Conservation (phyloP, 129 eudicot species). For the Helianthus annuus region DNA sequence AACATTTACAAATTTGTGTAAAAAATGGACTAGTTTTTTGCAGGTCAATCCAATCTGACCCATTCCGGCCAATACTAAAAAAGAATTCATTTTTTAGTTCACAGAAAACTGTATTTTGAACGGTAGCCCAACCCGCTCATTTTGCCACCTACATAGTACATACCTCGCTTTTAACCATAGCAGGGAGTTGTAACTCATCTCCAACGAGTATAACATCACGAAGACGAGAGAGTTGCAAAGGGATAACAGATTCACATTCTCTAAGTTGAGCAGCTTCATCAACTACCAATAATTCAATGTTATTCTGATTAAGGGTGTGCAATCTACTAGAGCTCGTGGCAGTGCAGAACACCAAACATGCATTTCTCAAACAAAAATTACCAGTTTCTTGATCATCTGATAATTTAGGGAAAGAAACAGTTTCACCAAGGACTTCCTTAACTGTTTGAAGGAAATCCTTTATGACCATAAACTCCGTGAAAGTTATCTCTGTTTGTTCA, state of each 20-base stretch:
- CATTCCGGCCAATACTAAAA: not conserved
- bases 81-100: not conserved
- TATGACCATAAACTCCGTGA: not conserved
- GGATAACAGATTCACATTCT: slow-evolving; percentile 73
- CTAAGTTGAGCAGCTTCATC: slow-evolving; percentile 88
- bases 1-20: no score
- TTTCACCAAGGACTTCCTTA: slow-evolving; percentile 26
- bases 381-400: slow-evolving; percentile 9
- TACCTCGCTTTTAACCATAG: slow-evolving; percentile 72
- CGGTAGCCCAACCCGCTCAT: not conserved
- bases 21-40: no score
- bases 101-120: no score
- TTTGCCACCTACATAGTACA: not conserved
- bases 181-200: slow-evolving; percentile 76
- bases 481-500: not conserved
- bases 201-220: slow-evolving; percentile 70
- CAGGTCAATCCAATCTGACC: no score
- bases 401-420: slow-evolving; percentile 36
- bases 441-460: slow-evolving; percentile 42
- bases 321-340: slow-evolving; percentile 58
- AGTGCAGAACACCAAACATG: slow-evolving; percentile 70
- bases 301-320: slow-evolving; percentile 24
- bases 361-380: slow-evolving; percentile 57
- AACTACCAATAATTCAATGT: slow-evolving; percentile 53
- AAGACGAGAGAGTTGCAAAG: slow-evolving; percentile 62